Conservation (phyloP, 2,329 filamentous ascomycete species). For the Dactylonectria macrodidyma region DNA sequence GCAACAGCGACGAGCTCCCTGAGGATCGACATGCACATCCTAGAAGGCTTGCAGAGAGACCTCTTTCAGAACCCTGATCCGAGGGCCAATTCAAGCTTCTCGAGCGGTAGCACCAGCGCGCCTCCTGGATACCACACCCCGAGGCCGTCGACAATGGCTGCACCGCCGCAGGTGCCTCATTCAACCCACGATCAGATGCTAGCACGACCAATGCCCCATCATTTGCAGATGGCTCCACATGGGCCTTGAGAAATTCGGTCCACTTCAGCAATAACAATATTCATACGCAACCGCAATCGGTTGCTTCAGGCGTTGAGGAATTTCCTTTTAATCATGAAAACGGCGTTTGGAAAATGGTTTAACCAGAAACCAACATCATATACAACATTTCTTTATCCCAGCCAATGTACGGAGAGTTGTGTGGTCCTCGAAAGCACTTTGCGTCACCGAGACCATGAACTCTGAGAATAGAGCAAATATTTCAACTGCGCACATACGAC, state of each 20-base stretch:
- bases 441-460: constrained; percentile 14
- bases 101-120: constrained; percentile 55
- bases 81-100: constrained; percentile 59
- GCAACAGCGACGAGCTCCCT: constrained; percentile 83
- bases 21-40: constrained; percentile 80
- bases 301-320: constrained; percentile 18
- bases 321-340: constrained; percentile 28
- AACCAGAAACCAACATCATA: constrained; percentile 11
- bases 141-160: constrained; percentile 43
- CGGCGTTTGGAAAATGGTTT: constrained; percentile 33
- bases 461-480: constrained; percentile 33
- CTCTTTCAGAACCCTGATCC: constrained; percentile 55
- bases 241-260: constrained; percentile 30
- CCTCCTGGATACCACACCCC: constrained; percentile 46
- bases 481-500: constrained; percentile 30
- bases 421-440: constrained; percentile 14
- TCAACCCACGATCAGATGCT: constrained; percentile 42
- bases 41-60: constrained; percentile 69
- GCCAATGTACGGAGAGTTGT: constrained; percentile 22
- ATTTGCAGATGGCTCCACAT: constrained; percentile 43
- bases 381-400: constrained; percentile 12
- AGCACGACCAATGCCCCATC: constrained; percentile 45
- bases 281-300: not conserved
- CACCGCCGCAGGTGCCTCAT: constrained; percentile 43
- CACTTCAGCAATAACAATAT: constrained; percentile 8